phyloP scores from a whole-genome alignment of 2,329 filamentous ascomycete genomes.

The Cercospora brassicicola region DNA sequence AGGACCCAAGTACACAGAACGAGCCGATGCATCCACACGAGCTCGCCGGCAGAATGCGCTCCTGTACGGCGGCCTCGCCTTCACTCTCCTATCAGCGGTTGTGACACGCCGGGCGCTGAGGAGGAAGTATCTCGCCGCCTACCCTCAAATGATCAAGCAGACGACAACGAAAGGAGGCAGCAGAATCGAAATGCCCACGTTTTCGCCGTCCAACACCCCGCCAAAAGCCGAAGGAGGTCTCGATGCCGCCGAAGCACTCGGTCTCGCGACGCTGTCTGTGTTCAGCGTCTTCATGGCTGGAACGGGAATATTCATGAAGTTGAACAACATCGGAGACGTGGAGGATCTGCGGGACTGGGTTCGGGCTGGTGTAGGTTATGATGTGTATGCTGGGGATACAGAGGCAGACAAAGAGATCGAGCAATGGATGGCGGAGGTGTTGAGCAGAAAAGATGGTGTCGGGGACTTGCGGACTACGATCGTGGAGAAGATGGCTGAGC shows the following conservation, averaged over 20 bases:
- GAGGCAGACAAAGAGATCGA: constrained; percentile 56
- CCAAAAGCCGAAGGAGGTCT: constrained; percentile 54
- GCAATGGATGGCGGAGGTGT: constrained; percentile 52
- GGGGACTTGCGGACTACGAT: constrained; percentile 33
- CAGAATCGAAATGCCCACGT: constrained; percentile 21
- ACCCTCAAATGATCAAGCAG: constrained; percentile 49
- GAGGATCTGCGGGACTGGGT: constrained; percentile 61
- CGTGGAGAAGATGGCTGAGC: constrained; percentile 34
- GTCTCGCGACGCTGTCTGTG: constrained; percentile 84
- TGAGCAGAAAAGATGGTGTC: constrained; percentile 51
- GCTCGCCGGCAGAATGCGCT: constrained; percentile 47
- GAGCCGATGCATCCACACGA: constrained; percentile 33
- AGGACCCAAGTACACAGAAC: constrained; percentile 22
- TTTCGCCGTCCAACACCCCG: constrained; percentile 21
- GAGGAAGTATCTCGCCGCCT: constrained; percentile 61
- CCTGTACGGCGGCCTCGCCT: constrained; percentile 72
- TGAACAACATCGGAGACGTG: constrained; percentile 65
- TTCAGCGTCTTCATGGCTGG: constrained; percentile 71
- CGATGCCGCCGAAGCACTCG: constrained; percentile 80
- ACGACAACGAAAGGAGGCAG: neutral
- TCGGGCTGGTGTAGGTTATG: constrained; percentile 57
- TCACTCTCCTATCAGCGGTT: constrained; percentile 69
- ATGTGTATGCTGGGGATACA: constrained; percentile 56
- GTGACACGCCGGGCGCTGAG: constrained; percentile 66
- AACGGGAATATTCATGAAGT: constrained; percentile 72